Percentiles rank a stretch among this genome's conserved stretches.
Conservation (phyloP, 148 eudicot species). For the Rhododendron kiyosumense region DNA sequence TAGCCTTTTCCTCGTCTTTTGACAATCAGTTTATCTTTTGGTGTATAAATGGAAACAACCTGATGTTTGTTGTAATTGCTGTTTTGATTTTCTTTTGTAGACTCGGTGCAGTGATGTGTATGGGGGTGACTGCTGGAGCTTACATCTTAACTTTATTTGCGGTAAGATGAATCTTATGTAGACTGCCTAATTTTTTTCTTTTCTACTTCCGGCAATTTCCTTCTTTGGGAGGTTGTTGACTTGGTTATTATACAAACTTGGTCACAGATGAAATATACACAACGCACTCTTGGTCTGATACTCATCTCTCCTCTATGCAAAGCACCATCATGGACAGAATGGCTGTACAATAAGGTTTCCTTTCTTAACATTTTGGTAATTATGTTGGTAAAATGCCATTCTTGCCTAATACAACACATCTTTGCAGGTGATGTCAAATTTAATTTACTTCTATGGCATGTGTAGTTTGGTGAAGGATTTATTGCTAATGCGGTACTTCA, state of each 20-base stretch:
- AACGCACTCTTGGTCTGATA: constrained; percentile 82
- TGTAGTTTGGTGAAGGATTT: constrained; percentile 78
- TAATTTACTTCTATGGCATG: constrained; percentile 88
- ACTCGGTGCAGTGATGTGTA: constrained; percentile 79
- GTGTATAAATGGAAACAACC: background rate
- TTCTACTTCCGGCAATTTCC: constrained; percentile 12
- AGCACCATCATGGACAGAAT: constrained; percentile 97
- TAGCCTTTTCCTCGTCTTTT: background rate
- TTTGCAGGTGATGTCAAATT: constrained; percentile 70
- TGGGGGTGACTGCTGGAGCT: constrained; percentile 98
- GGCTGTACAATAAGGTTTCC: constrained; percentile 86
- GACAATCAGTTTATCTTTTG: background rate
- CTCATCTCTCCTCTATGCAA: constrained; percentile 93
- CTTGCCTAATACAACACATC: constrained; percentile 14
- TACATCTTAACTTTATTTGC: constrained; percentile 83
- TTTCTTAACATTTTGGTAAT: constrained; percentile 19
- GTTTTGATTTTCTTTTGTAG: constrained; percentile 31
- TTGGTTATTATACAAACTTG: background rate
- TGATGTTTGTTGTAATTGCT: background rate
- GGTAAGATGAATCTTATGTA: constrained; percentile 40
- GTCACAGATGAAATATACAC: constrained; percentile 64
- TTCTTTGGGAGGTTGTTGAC: background rate
- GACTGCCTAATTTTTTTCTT: background rate
- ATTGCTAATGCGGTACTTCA: constrained; percentile 82
- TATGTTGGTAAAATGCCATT: constrained; percentile 7